Evolutionary conservation across 75 land plant species (phyloP).

Genomic region (Pinus albicaulis): DNA sequence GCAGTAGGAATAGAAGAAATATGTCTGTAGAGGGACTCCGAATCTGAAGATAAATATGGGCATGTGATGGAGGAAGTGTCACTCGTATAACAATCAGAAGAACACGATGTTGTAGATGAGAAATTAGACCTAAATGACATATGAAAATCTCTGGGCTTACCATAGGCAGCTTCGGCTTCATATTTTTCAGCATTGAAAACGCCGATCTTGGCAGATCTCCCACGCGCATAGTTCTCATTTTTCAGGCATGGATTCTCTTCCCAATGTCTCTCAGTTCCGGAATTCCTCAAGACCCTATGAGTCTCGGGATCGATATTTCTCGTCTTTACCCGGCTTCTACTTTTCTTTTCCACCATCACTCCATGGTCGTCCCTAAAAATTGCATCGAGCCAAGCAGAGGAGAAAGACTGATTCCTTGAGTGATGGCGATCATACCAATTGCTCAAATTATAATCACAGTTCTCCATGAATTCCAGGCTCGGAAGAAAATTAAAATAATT

Average conservation of each 20-base stretch:
- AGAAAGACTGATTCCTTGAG: constrained; percentile 21
- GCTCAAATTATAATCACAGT: too few relatives aligned
- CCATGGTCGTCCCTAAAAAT: constrained; percentile 19
- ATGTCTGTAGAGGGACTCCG: constrained; percentile 7
- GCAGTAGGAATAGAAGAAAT: background rate
- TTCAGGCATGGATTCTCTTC: background rate
- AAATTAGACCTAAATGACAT: background rate
- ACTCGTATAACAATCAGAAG: constrained; percentile 5
- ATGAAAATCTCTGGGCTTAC: background rate
- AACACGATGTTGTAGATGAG: background rate
- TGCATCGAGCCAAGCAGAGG: constrained; percentile 26
- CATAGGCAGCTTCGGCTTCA: background rate
- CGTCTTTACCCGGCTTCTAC: background rate
- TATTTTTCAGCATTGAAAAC: background rate
- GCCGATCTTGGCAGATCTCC: background rate
- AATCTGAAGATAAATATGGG: constrained; percentile 7
- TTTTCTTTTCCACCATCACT: background rate
- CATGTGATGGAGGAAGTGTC: background rate
- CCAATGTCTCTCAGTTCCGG: background rate
- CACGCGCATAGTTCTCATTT: background rate
- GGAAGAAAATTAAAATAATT: too few relatives aligned
- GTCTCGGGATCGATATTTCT: background rate
- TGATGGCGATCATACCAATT: too few relatives aligned
- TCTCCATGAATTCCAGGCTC: too few relatives aligned
- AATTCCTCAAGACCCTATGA: too few relatives aligned